Evolutionary conservation across 345 rosid species (phyloP), one percentile per base, ranked within the genome.

Genomic region (Mercurialis annua): DNA sequence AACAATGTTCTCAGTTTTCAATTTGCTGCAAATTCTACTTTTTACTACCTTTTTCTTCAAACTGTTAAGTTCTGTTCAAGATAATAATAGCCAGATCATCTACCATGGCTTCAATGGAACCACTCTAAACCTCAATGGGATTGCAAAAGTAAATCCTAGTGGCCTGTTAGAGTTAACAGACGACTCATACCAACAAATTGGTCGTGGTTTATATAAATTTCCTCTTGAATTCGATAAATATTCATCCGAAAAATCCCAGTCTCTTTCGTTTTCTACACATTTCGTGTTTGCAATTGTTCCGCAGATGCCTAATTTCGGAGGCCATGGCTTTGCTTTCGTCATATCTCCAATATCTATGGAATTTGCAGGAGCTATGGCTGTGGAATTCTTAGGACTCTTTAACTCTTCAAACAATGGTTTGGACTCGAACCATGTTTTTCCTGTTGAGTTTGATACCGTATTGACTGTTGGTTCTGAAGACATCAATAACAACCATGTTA

Each of bases 131-230:
- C 73, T 66, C 29, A 76, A 66, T 23, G 83, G 83, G 5, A 57
- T 57, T 14, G 80, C 87, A 18, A 42, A 46, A 2, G 51, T 82
- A 69, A 77, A 68, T 8, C 67, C 78, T 0, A 76, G 51, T 59
- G 86, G 90, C 11, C 77, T 84, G 3, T 71, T 82, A 71, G 76
- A 86, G 80, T 77, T 86, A 12, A 84, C 90, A 0, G 77, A 84
- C 71, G 71, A 65, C 38, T 71, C 82, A 1, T 23, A 74, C 64
- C 55, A 55, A 10, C 46, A 77, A 59, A 18, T 6, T 0, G 86
- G 82, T 24, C 83, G 73, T 70, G 89, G 83, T 58, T 82, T 85
- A 59, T 69, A 70, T 42, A 67, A 71, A 6, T 74, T 67, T 17
- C 82, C 85, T 24, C 38, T 85, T 1, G 21, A 63, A 4, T 80